Base-by-base conservation (phyloP, 352 stramenopile species). In the Blastocystis hominis region DNA sequence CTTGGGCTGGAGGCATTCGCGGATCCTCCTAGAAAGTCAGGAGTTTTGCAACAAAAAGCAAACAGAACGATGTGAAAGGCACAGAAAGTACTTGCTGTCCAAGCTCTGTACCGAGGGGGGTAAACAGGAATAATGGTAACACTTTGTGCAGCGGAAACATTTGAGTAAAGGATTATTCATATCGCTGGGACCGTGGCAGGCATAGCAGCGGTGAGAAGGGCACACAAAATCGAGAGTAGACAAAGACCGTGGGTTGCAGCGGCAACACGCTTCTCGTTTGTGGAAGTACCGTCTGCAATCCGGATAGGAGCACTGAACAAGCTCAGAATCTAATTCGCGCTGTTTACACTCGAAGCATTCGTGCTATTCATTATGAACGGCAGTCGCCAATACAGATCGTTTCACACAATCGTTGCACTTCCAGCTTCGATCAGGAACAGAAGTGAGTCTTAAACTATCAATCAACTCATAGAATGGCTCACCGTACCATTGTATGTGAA, bases 381-480 rank as follows among this genome's bases (percentile, higher is more conserved):
- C 38, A 38, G 2, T 13, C 30, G 46, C 30, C 30, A 40, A 36
- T 40, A 80, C 70, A 40, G 63, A 40, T 13, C 24, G 17, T n/a
- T 80, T 80, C 24, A 63, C 38, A 80, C 70, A 80, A 42, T 80
- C 70, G 36, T 40, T n/a, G 44, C 70, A 80, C 4, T 36, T 34
- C 70, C 70, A 80, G 6, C 5, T 42, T 64, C 50, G 30, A 80
- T 34, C 70, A 46, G 5, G 20, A 30, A 30, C 70, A 7, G 7
- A 17, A 55, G 47, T 7, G 47, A 55, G 47, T 30, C 24, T 30
- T 30, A 17, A 55, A 55, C 47, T 55, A 17, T 55, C 47, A 55
- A 55, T 55, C 47, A 7, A 7, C 7, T 7, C 7, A 7, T 55
- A 55, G 7, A 55, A 7, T 17, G 7, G 47, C 7, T 7, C 17